Base-by-base conservation (phyloP, 139 green algal genomes). In the Zygnema circumcarinatum region DNA sequence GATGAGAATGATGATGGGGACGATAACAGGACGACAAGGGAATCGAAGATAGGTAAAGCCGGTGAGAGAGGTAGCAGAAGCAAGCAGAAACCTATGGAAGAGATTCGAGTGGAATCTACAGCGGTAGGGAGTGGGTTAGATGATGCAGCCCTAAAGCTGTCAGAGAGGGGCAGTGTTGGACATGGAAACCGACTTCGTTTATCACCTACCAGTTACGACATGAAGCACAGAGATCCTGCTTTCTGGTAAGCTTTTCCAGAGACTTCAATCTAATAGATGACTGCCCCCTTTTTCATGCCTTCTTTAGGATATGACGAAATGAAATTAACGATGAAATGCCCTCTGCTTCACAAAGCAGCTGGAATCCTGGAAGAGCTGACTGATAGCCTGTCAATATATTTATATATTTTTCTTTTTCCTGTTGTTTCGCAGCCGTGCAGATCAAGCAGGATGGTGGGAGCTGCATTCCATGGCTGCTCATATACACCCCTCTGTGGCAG, bases 401-500 rank as follows among this genome's bases (percentile, higher is more conserved):
- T n/a, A n/a, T n/a, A n/a, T n/a, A n/a, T 72, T 72, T 29, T 29
- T 72, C 54, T 72, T 29, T 25, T 72, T 72, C 29, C 54, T 29
- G 25, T 25, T 29, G 54, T 33, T 41, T 52, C 73, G 2, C 68
- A 86, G 85, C 31, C 74, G 87, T 21, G 96, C 95, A 0, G 96
- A 98, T 42, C 84, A 84, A 0, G 85, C 87, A 0, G 96, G 94
- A 91, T 96, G 93, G 90, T 99, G 96, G 96, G 96, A 99, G 94
- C 94, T 99, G 39, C 83, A 75, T 2, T 54, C 75, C 38, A 93
- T 99, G 32, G 93, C 95, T 0, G 29, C n/a, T 1, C 96, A 99
- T 90, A 87, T 90, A 40, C 96, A 99, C 90, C 96, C 96, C 31
- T 95, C 91, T 0, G 96, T 98, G 29, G 91, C 94, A 0, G 95